A percentile compares a stretch with the other conserved stretches of the same genome.
Evolutionary conservation across 805 yeast species (phyloP).

Genomic region (Metschnikowia kunwiensis): DNA sequence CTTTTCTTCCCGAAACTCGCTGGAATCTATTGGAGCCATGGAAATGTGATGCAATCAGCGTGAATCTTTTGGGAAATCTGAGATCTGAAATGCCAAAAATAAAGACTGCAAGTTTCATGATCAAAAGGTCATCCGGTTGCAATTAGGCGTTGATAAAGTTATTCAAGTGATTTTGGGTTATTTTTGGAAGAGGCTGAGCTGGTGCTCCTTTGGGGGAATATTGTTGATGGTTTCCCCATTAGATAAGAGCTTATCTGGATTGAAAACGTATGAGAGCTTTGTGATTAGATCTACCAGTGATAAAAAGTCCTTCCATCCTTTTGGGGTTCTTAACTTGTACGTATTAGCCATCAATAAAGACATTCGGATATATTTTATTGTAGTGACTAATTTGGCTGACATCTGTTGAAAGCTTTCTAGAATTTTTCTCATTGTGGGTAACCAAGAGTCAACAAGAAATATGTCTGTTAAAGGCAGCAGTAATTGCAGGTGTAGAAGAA

Average conservation of each 20-base stretch:
- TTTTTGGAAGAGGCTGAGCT: constrained; percentile 11
- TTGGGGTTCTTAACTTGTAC: constrained; percentile 19
- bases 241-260: constrained; percentile 11
- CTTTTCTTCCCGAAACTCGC: constrained; percentile 71
- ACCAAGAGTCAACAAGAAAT: constrained; percentile 70
- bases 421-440: constrained; percentile 41
- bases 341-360: constrained; percentile 30
- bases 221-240: constrained; percentile 13
- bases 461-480: constrained; percentile 30
- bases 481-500: constrained; percentile 28
- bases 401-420: constrained; percentile 23
- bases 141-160: constrained; percentile 36
- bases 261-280: no score
- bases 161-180: constrained; percentile 34
- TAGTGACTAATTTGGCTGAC: constrained; percentile 22
- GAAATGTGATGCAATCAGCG: constrained; percentile 64
- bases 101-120: constrained; percentile 78
- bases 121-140: constrained; percentile 67
- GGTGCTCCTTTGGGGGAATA: constrained; percentile 15
- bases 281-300: no score
- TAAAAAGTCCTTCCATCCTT: constrained; percentile 27
- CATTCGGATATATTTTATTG: constrained; percentile 40
- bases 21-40: constrained; percentile 89
- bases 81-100: constrained; percentile 73
- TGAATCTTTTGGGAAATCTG: constrained; percentile 53